A percentile compares a stretch with the other conserved stretches of the same genome.
These are phyloP conservation scores for Verticillium longisporum DNA, from an alignment of 2,329 filamentous ascomycete species.

Conservation along the genomic window DNA sequence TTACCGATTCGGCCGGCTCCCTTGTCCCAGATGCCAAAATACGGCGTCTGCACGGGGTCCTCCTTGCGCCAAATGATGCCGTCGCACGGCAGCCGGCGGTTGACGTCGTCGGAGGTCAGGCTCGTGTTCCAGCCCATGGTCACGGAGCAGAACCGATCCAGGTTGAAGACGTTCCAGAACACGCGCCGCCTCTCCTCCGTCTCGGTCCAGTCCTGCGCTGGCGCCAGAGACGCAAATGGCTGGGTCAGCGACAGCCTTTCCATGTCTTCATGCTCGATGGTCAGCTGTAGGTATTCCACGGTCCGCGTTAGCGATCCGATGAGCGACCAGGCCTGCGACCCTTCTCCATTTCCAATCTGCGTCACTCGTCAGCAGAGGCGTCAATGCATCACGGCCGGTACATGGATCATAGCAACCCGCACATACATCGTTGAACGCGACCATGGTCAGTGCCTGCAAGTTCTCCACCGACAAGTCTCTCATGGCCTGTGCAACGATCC, in stretches of 20 bases:
- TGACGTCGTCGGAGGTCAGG: constrained; percentile 21
- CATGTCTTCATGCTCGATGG: constrained; percentile 19
- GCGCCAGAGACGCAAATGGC: constrained; percentile 18
- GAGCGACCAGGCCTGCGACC: constrained; percentile 19
- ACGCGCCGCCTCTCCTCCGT: constrained; percentile 21
- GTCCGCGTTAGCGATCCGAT: constrained; percentile 21
- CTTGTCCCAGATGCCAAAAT: constrained; percentile 32
- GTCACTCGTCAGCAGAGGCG: constrained; percentile 12
- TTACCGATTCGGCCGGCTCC: constrained; percentile 24
- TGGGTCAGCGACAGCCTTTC: constrained; percentile 17
- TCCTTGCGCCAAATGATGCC: constrained; percentile 29
- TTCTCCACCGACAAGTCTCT: constrained; percentile 25
- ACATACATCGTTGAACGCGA: constrained; percentile 27
- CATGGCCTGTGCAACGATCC: constrained; percentile 21
- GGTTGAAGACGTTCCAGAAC: constrained; percentile 24
- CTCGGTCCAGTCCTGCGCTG: constrained; percentile 19
- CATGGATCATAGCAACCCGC: too few species aligned
- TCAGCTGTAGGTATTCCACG: constrained; percentile 22
- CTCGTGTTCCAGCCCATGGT: constrained; percentile 23
- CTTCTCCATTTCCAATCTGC: constrained; percentile 21
- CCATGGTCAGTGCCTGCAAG: constrained; percentile 26
- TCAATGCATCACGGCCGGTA: too few species aligned
- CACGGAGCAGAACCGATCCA: constrained; percentile 15
- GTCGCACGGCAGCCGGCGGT: constrained; percentile 22
- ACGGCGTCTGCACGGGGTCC: constrained; percentile 27